A percentile compares a stretch with the other conserved stretches of the same genome.
Evolutionary conservation across 1,284 basidiomycete species (phyloP).

Genomic region (Trichosporon faecale): DNA sequence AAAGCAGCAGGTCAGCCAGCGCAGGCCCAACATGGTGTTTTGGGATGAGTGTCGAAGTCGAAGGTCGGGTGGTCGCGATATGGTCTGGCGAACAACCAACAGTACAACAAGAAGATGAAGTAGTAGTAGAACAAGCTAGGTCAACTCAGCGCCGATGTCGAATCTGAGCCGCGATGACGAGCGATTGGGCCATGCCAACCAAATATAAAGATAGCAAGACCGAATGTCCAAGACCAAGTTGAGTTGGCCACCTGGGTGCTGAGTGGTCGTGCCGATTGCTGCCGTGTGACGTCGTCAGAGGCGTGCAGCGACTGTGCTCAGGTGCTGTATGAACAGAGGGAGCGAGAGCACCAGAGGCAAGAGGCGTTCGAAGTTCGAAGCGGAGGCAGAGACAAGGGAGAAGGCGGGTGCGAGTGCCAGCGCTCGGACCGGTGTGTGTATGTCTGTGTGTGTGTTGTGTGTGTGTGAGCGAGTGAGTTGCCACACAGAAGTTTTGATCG

Average conservation of each 20-base stretch:
- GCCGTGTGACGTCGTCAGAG: slow-evolving; percentile 3
- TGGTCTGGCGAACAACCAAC: neutral
- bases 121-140: neutral
- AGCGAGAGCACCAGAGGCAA: neutral
- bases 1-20: slow-evolving; percentile 7
- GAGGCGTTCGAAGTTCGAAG: neutral
- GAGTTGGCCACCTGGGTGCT: slow-evolving; percentile 1
- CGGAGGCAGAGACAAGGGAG: neutral
- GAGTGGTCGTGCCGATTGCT: neutral
- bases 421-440: slow-evolving; percentile 7
- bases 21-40: neutral
- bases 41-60: neutral
- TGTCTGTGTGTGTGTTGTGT: neutral
- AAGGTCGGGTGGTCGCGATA: neutral
- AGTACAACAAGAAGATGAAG: neutral
- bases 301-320: slow-evolving; percentile 1
- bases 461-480: neutral
- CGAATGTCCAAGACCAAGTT: slow-evolving; percentile 7
- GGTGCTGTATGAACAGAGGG: neutral
- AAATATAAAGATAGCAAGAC: neutral
- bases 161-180: slow-evolving; percentile 3
- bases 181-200: slow-evolving; percentile 4
- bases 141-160: slow-evolving; percentile 6
- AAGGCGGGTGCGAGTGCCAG: neutral
- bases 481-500: neutral